Conservation (phyloP, 176 grass and related monocot genomes). For the Otatea glauca region DNA sequence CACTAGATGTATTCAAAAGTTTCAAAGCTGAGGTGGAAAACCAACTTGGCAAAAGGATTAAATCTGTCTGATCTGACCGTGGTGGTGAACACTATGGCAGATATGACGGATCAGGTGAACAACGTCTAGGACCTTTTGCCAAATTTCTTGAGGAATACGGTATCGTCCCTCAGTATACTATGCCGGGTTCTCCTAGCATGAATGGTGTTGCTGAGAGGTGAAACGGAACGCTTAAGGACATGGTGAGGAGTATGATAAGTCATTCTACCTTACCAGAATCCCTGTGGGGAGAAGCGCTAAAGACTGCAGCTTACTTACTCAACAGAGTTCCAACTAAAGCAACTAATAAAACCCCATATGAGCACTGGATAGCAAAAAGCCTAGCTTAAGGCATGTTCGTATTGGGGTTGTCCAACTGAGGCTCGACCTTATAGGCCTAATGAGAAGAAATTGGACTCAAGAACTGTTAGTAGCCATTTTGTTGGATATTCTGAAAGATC, state of each 20-base stretch:
- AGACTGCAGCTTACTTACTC: neutral
- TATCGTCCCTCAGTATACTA: neutral
- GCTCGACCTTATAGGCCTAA: neutral
- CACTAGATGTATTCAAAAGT: neutral
- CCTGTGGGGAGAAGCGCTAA: neutral
- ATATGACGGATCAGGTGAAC: neutral
- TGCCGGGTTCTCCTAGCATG: neutral
- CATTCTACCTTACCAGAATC: neutral
- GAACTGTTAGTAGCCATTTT: neutral
- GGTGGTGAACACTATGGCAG: neutral
- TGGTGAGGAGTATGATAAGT: neutral
- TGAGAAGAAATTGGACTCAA: neutral
- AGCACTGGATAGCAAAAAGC: neutral
- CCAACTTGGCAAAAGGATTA: too few relatives aligned
- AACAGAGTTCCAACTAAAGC: neutral
- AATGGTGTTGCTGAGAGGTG: neutral
- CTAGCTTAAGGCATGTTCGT: neutral
- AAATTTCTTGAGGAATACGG: neutral
- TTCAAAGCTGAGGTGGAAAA: neutral
- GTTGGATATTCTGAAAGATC: neutral
- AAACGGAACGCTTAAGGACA: neutral
- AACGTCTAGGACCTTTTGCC: neutral
- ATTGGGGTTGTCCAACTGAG: neutral
- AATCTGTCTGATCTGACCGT: neutral
- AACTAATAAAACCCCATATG: neutral